A percentile compares a stretch with the other conserved stretches of the same genome.
phyloP scores from a whole-genome alignment of 1,284 basidiomycete genomes.

The Paramarasmius palmivorus region DNA sequence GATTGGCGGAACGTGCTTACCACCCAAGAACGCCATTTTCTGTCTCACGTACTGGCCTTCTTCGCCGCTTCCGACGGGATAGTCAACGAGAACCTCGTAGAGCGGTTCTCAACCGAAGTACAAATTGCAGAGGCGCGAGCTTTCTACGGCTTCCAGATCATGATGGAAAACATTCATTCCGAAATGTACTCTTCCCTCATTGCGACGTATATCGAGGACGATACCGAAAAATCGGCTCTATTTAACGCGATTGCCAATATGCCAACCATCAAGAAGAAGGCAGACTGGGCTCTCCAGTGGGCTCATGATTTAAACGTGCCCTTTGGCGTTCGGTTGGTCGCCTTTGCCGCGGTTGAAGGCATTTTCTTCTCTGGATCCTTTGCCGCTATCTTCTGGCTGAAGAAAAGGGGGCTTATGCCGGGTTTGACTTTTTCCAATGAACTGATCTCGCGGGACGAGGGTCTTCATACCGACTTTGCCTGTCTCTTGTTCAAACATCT shows the following conservation, averaged over 20 bases:
- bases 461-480: conserved; percentile 98
- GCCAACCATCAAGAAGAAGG: conserved; percentile 90
- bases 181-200: conserved; percentile 98
- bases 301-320: conserved; percentile 83
- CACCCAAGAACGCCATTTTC: conserved; percentile 92
- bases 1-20: conserved; percentile 95
- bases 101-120: conserved; percentile 94
- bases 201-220: conserved; percentile 97
- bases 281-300: conserved; percentile 94
- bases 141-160: conserved; percentile 99
- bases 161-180: conserved; percentile 99
- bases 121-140: conserved; percentile 95
- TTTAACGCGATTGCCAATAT: conserved; percentile 96
- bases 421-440: conserved; percentile 97
- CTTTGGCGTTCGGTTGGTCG: conserved; percentile 91
- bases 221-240: conserved; percentile 81
- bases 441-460: conserved; percentile 96
- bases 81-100: conserved; percentile 96
- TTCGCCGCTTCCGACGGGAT: conserved; percentile 98
- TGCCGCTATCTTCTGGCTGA: conserved; percentile 97
- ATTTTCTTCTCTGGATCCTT: conserved; percentile 98
- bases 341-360: conserved; percentile 96
- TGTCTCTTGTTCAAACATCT: conserved; percentile 93
- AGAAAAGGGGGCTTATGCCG: conserved; percentile 98
- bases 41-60: conserved; percentile 96